Evolutionary conservation across 139 green algal species (phyloP), one percentile per base, ranked within the genome.

Genomic region (Coelastrella sp.): DNA sequence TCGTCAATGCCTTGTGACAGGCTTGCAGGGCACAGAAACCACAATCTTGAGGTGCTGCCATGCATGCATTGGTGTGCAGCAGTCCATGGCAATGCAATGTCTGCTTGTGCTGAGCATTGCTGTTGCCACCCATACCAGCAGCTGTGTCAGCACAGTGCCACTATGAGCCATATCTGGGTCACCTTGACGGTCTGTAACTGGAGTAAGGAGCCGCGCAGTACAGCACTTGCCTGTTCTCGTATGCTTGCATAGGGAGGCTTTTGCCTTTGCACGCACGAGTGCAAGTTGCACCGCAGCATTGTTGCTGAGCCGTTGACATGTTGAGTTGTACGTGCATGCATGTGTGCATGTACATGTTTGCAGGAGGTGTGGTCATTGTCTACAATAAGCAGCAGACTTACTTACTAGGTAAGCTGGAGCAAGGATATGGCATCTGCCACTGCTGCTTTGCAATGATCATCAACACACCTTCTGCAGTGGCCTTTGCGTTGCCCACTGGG

Each of bases 301-400:
- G 8, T 19, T 24, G 22, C 74, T 17, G 9, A 24, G 24, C 1
- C 20, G 24, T 35, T 60, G 0, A 14, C 6, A 22, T 85, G 24
- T 17, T 56, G 15, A 19, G 8, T 70, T 65, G 9, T 17, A 63
- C 35, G 3, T 49, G 35, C 3, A 3, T 25, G 11, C 72, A 75
- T 78, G 20, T n/a, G 9, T 14, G n/a, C 24, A 49, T 87, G 65
- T 68, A 73, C 68, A 68, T 78, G 68, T 68, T 88, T 79, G 79
- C 91, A 93, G 94, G 93, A 35, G 96, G 95, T 24, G 89, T 98
- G 12, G 93, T 95, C n/a, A 93, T 97, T 35, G 91, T 98, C 14
- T 95, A 94, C 90, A 92, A 90, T 74, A 92, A 91, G 70, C 95
- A 98, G 87, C 82, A 92, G 78, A 19, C 66, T 9, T 97, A 93